Evolutionary conservation across 345 rosid genomes (phyloP), one percentile per base, ranked within the genome.

Genomic region (Geranium rotundifolium): DNA sequence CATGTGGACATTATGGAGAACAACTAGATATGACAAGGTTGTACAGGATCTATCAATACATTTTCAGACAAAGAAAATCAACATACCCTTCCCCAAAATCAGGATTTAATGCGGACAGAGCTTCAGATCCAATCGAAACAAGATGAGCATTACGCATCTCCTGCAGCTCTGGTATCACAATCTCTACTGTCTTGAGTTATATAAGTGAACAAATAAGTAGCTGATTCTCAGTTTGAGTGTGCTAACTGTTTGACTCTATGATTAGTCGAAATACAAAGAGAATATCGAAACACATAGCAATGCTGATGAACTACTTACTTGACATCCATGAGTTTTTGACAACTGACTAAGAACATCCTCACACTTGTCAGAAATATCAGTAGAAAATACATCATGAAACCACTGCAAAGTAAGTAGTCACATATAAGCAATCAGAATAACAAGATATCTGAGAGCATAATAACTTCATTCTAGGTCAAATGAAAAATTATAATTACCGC

Each of bases 121-220:
- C 5, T 65, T 81, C 81, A 20, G 86, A 78, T 73, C 97, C 97
- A 56, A 90, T 87, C 10, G 92, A 81, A 55, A 87, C 77, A 63
- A 90, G 39, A 77, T 87, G 92, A 70, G 97, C 92, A 62, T 69
- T 75, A 54, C 85, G 84, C 97, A 85, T 85, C 77, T 87, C 97
- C 30, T 69, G 80, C 61, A 90, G 78, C 77, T 87, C 95, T 52
- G 97, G 97, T 74, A 90, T 73, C 61, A 84, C 95, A 64, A 87
- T 77, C 77, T 90, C 97, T 46, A 79, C 76, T 54, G 81, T 79
- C 97, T 90, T 60, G 52, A 75, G 56, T 57, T 62, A 19, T 46
- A 61, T 16, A 65, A 34, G 57, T 60, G 50, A 70, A 64, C 52
- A 41, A 61, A 66, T 34, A 17, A 46, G 62, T 61, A 29, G 12